Evolutionary conservation across 2,329 filamentous ascomycete genomes (phyloP).

Genomic region (Daldinia sp.): DNA sequence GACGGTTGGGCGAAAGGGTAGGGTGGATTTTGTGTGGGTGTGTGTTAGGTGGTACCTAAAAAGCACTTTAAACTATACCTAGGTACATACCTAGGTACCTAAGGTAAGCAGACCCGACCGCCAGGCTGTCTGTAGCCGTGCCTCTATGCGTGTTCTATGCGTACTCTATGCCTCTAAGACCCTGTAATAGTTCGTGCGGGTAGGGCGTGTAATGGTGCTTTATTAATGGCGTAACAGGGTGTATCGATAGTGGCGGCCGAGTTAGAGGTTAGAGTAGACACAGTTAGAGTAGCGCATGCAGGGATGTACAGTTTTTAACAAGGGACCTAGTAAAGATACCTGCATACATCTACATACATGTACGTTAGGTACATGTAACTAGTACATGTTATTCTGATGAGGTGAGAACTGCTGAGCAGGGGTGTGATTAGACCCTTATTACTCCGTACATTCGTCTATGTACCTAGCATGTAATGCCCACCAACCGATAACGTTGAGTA

Average conservation of each 20-base stretch:
- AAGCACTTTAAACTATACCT: too few relatives aligned
- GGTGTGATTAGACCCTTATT: constrained; percentile 6
- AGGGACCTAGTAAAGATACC: constrained; percentile 11
- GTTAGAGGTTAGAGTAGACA: constrained; percentile 7
- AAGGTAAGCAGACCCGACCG: constrained; percentile 19
- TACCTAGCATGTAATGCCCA: constrained; percentile 16
- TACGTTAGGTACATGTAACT: too few relatives aligned
- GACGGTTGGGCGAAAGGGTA: constrained; percentile 31
- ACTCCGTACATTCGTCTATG: background rate
- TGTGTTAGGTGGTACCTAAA: background rate
- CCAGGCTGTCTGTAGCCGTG: constrained; percentile 35
- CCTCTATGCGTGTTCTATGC: background rate
- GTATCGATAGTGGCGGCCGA: constrained; percentile 10
- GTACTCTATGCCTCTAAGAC: constrained; percentile 1
- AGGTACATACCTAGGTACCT: background rate
- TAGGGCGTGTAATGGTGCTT: constrained; percentile 19
- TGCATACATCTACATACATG: background rate
- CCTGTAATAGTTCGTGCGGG: constrained; percentile 35
- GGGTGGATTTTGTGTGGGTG: constrained; percentile 30
- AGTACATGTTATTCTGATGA: constrained; percentile 13
- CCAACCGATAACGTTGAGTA: constrained; percentile 12
- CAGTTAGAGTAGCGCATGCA: background rate
- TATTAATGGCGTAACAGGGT: constrained; percentile 22
- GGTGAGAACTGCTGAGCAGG: constrained; percentile 29
- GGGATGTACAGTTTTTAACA: constrained; percentile 2